phyloP scores from a whole-genome alignment of 805 yeast species.

The Pichia cephalocereana region DNA sequence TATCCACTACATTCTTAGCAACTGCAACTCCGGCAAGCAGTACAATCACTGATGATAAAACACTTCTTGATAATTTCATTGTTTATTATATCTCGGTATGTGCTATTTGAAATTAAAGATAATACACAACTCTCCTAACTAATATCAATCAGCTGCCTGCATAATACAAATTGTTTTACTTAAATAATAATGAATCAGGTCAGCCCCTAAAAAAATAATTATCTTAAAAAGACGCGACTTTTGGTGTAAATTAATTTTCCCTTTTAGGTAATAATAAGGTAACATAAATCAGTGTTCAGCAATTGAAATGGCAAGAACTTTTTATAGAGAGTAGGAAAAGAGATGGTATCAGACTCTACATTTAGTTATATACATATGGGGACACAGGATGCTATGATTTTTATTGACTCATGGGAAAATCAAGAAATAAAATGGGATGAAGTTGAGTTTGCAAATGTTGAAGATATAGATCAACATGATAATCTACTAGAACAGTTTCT shows the following conservation, averaged over 20 bases:
- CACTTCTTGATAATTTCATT: conserved; percentile 1
- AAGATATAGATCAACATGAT: conserved; percentile 10
- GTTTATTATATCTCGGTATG: neutral
- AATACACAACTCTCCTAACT: no score
- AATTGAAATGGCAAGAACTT: no score
- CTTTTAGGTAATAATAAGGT: no score
- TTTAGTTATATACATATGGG: conserved; percentile 23
- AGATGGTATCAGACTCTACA: conserved; percentile 17
- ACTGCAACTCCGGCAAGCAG: neutral
- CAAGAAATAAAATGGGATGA: conserved; percentile 26
- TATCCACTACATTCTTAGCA: conserved; percentile 4
- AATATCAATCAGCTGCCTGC: no score
- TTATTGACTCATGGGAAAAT: conserved; percentile 25
- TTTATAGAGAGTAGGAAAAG: no score
- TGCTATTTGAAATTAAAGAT: no score
- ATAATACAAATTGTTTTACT: no score
- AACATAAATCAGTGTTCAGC: no score
- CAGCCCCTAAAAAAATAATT: no score
- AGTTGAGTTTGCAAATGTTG: conserved; percentile 19
- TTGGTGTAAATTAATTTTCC: no score
- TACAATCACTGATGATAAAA: neutral
- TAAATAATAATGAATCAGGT: no score
- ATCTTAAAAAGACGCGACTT: no score
- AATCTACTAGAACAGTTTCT: conserved; percentile 23
- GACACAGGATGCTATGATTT: conserved; percentile 22